These are phyloP conservation scores for Murraya paniculata DNA, from an alignment of 345 rosid genomes.

Conservation along the genomic window DNA sequence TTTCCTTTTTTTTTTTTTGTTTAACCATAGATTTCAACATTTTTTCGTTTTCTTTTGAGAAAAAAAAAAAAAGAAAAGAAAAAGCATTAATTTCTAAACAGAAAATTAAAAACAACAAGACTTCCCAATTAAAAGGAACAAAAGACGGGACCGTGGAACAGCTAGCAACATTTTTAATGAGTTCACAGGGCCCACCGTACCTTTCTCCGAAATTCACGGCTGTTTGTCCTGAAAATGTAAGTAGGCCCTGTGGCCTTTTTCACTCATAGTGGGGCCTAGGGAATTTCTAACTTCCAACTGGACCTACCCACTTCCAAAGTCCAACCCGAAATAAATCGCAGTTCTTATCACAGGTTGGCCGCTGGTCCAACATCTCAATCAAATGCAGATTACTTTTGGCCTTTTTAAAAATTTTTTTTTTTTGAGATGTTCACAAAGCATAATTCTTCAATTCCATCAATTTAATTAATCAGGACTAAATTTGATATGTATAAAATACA, in stretches of 20 bases:
- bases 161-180: not conserved
- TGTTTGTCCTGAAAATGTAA: not conserved
- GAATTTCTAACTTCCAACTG: not conserved
- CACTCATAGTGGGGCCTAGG: not conserved
- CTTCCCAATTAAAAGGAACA: too few relatives aligned
- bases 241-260: not conserved
- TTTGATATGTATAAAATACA: too few relatives aligned
- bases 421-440: not conserved
- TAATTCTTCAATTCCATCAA: too few relatives aligned
- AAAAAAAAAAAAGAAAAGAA: too few relatives aligned
- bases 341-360: not conserved
- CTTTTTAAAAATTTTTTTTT: not conserved
- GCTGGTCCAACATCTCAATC: not conserved
- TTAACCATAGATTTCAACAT: too few relatives aligned
- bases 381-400: not conserved
- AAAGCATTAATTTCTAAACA: too few relatives aligned
- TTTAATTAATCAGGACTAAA: too few relatives aligned
- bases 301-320: not conserved
- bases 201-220: not conserved
- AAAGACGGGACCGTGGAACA: not conserved
- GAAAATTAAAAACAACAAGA: too few relatives aligned
- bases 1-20: too few relatives aligned
- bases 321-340: not conserved
- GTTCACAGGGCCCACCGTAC: not conserved
- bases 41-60: too few relatives aligned